These are phyloP conservation scores for Theobroma cacao DNA, from an alignment of 345 rosid species.

Conservation along the genomic window DNA sequence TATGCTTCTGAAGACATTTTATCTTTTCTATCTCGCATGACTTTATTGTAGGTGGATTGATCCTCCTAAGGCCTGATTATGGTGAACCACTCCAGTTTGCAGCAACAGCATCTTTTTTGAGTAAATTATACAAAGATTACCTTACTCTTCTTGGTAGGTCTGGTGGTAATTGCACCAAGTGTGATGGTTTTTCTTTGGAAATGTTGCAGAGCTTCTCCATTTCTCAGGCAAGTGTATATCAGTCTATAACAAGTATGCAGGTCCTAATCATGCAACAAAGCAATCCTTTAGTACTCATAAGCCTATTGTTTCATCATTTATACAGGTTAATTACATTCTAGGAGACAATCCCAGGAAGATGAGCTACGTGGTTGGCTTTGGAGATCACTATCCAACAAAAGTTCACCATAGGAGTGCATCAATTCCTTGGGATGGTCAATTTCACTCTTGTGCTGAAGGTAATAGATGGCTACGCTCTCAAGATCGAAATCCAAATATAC, in stretches of 20 bases:
- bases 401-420: constrained; percentile 61
- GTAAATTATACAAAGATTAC: constrained; percentile 58
- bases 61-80: constrained; percentile 37
- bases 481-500: constrained; percentile 37
- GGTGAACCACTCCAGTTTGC: constrained; percentile 45
- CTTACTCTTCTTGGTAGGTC: constrained; percentile 37
- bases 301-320: not conserved
- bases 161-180: constrained; percentile 35
- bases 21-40: not conserved
- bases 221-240: constrained; percentile 40
- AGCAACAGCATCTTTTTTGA: constrained; percentile 55
- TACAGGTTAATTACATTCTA: constrained; percentile 41
- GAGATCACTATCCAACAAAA: constrained; percentile 42
- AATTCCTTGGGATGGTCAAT: constrained; percentile 39
- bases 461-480: constrained; percentile 32
- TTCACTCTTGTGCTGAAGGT: constrained; percentile 38
- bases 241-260: not conserved
- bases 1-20: not conserved
- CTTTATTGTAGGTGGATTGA: constrained; percentile 48
- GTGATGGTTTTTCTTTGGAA: constrained; percentile 31
- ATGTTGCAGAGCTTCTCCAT: constrained; percentile 42
- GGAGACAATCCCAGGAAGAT: constrained; percentile 61
- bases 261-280: not conserved
- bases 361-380: constrained; percentile 63
- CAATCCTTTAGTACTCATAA: not conserved